A percentile compares a stretch with the other conserved stretches of the same genome.
phyloP scores from a whole-genome alignment of 208 protist genomes.

The Wallacemonas sp. region DNA sequence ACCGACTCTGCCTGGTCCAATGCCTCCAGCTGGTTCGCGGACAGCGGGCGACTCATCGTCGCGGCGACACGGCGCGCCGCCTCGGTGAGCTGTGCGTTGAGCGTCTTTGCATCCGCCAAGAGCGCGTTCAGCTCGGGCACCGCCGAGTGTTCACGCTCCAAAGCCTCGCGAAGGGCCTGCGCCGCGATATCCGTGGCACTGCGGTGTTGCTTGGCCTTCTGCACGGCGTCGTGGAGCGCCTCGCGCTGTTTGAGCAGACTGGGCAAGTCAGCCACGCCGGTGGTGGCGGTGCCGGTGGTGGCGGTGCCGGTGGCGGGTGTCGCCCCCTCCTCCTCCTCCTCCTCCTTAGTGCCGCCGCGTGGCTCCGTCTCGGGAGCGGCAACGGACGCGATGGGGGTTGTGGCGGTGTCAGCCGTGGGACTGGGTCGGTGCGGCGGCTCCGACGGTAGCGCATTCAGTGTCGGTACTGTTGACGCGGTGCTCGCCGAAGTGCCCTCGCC shows the following conservation, averaged over 20 bases:
- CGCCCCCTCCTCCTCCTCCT: not conserved
- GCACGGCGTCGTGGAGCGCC: conserved; percentile 31
- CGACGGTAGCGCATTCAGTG: too few species aligned
- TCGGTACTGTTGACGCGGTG: not conserved
- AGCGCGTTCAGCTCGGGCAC: conserved; percentile 22
- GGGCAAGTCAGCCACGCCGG: conserved; percentile 2
- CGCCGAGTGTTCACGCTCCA: conserved; percentile 24
- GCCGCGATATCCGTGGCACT: conserved; percentile 35
- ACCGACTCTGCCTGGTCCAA: conserved; percentile 28
- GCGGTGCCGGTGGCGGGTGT: not conserved
- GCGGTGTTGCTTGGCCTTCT: conserved; percentile 22
- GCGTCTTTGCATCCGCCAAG: conserved; percentile 22
- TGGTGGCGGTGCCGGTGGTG: not conserved
- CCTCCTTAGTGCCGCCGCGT: too few species aligned
- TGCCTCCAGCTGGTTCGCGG: conserved; percentile 34
- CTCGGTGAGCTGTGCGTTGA: conserved; percentile 26
- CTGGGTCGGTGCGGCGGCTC: too few species aligned
- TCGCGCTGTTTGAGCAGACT: conserved; percentile 30
- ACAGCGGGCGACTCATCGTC: conserved; percentile 39
- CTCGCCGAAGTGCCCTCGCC: conserved; percentile 8
- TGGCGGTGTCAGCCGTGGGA: not conserved
- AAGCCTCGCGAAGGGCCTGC: conserved; percentile 16
- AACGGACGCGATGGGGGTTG: not conserved
- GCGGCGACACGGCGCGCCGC: conserved; percentile 28
- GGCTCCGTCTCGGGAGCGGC: not conserved